Percentiles rank a stretch among this genome's conserved stretches.
Conservation (phyloP, 2,329 filamentous ascomycete species). For the Beauveria australis region DNA sequence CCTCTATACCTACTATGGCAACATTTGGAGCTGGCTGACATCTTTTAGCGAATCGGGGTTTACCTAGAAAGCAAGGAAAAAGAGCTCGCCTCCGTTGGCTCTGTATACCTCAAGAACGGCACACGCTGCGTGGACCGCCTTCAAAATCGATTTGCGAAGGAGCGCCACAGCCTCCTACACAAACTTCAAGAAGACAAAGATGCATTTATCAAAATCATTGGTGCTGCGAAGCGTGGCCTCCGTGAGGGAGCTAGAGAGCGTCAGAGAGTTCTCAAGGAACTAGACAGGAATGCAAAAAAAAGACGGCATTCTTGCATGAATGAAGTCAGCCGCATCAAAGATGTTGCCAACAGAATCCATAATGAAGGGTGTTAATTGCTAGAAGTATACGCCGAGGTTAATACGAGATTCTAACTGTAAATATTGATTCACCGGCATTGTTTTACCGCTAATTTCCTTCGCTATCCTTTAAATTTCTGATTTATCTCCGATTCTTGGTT, state of each 20-base stretch:
- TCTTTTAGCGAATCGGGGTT: neutral
- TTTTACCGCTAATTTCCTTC: neutral
- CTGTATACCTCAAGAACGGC: constrained; percentile 1
- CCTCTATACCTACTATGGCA: neutral
- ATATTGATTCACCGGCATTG: neutral
- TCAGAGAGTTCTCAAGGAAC: neutral
- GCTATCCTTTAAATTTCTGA: too few species aligned
- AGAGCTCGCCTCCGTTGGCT: neutral
- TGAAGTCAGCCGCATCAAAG: neutral
- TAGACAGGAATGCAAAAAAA: neutral
- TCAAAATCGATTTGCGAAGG: neutral
- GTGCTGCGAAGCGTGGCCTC: neutral
- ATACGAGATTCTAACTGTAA: too few species aligned
- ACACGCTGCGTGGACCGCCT: neutral
- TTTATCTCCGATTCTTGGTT: too few species aligned
- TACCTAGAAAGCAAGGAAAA: neutral
- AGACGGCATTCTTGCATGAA: neutral
- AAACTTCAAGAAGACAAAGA: neutral
- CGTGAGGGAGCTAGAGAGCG: neutral
- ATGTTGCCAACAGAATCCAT: neutral
- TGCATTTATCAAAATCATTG: neutral
- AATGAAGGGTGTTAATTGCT: neutral
- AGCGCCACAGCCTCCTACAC: neutral
- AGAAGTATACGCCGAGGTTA: neutral
- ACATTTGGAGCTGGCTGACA: neutral